Percentiles rank a stretch among this genome's conserved stretches.
phyloP scores from a whole-genome alignment of 2,329 filamentous ascomycete species.

The Xylariaceae sp. region DNA sequence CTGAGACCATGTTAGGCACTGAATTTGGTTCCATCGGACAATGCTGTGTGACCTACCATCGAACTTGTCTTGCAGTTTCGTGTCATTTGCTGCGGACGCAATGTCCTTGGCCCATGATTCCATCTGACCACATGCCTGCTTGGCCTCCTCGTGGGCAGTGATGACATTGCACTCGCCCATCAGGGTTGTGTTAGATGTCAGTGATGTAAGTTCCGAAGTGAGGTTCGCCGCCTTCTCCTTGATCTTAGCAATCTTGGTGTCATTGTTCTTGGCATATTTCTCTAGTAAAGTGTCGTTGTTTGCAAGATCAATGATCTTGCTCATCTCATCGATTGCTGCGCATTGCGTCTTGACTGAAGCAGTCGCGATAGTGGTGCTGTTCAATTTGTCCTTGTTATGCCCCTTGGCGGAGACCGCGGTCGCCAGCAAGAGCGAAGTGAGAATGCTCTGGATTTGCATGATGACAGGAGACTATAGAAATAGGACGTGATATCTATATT shows the following conservation, averaged over 20 bases:
- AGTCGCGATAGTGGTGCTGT: constrained; percentile 23
- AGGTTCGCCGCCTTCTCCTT: constrained; percentile 34
- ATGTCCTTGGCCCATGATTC: constrained; percentile 25
- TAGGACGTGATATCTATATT: background rate
- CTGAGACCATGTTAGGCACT: background rate
- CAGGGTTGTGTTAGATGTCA: constrained; percentile 35
- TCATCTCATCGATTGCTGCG: constrained; percentile 29
- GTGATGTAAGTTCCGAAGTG: constrained; percentile 26
- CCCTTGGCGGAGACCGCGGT: constrained; percentile 25
- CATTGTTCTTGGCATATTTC: constrained; percentile 31
- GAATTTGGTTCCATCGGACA: background rate
- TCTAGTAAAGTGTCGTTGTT: constrained; percentile 35
- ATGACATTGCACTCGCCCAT: constrained; percentile 32
- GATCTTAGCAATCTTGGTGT: constrained; percentile 33
- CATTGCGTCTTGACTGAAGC: constrained; percentile 23
- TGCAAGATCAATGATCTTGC: constrained; percentile 30
- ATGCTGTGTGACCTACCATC: constrained; percentile 12
- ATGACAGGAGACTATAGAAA: background rate
- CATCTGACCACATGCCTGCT: constrained; percentile 29
- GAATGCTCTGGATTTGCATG: constrained; percentile 17
- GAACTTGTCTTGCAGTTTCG: constrained; percentile 30
- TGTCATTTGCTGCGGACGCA: constrained; percentile 28
- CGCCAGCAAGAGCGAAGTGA: constrained; percentile 13
- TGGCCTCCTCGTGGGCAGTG: constrained; percentile 27
- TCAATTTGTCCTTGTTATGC: constrained; percentile 20